phyloP scores from a whole-genome alignment of 768 basidiomycete species.

The Gloeopeniophorella convolvens region DNA sequence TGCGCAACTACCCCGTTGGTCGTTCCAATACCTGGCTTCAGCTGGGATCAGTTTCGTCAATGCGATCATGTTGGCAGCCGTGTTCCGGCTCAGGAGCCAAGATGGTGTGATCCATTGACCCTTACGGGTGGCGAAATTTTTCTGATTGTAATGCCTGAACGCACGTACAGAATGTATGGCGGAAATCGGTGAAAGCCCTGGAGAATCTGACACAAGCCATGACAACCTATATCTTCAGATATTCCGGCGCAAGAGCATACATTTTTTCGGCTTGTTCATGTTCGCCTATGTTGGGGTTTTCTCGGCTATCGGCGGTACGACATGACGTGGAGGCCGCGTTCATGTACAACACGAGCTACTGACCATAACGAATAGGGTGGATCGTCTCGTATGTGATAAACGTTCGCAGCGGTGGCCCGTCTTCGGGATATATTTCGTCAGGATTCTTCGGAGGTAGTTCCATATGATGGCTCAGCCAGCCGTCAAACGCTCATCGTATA shows the following conservation, averaged over 20 bases:
- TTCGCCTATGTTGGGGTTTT: constrained; percentile 48
- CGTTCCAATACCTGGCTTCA: constrained; percentile 16
- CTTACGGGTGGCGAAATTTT: no score
- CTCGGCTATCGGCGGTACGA: constrained; percentile 30
- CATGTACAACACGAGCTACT: no score
- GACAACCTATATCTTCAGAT: constrained; percentile 18
- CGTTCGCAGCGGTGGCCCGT: constrained; percentile 39
- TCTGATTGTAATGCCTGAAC: background rate
- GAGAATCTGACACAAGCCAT: background rate
- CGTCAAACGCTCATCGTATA: constrained; percentile 19
- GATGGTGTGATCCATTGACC: constrained; percentile 29
- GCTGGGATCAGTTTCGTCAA: constrained; percentile 23
- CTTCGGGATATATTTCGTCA: constrained; percentile 50
- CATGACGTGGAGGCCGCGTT: no score
- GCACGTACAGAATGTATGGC: constrained; percentile 16
- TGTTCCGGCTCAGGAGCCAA: constrained; percentile 27
- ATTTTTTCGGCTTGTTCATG: constrained; percentile 40
- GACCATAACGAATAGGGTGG: constrained; percentile 40
- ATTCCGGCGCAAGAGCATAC: constrained; percentile 29
- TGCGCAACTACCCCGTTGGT: constrained; percentile 32
- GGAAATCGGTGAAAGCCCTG: constrained; percentile 20
- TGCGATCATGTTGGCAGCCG: constrained; percentile 20
- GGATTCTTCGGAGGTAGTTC: constrained; percentile 46
- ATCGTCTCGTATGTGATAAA: constrained; percentile 55
- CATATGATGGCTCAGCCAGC: constrained; percentile 4